These are phyloP conservation scores for Bacidia rubella DNA, from an alignment of 495 filamentous ascomycete genomes.

Conservation along the genomic window DNA sequence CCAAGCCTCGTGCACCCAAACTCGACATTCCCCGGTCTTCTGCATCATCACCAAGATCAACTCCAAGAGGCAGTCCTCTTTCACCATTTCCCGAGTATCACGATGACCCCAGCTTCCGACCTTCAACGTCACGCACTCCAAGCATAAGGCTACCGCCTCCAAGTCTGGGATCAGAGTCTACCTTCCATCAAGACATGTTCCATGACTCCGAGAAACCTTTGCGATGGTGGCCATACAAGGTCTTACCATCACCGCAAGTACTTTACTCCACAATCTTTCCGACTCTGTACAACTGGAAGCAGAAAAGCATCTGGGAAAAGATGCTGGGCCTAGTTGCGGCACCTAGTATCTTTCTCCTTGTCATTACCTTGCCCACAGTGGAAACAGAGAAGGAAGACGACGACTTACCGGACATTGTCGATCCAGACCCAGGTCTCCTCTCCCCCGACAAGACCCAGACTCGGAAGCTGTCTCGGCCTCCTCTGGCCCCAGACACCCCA, in stretches of 20 bases:
- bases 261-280: constrained; percentile 72
- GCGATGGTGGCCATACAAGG: constrained; percentile 60
- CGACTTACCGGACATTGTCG: constrained; percentile 23
- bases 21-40: constrained; percentile 11
- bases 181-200: constrained; percentile 14
- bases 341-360: constrained; percentile 80
- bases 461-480: constrained; percentile 18
- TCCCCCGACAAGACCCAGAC: constrained; percentile 22
- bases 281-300: constrained; percentile 64
- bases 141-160: constrained; percentile 40
- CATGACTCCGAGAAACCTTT: constrained; percentile 21
- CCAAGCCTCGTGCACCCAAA: constrained; percentile 10
- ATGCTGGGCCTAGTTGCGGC: constrained; percentile 64
- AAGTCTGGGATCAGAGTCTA: constrained; percentile 37
- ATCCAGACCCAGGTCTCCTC: constrained; percentile 28
- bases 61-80: constrained; percentile 22
- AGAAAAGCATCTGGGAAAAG: constrained; percentile 66
- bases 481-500: constrained; percentile 35
- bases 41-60: constrained; percentile 12
- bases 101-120: constrained; percentile 28
- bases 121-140: constrained; percentile 29
- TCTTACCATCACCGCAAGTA: constrained; percentile 57
- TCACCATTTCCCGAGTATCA: constrained; percentile 40
- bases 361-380: constrained; percentile 84
- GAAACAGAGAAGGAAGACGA: constrained; percentile 47